phyloP scores from a whole-genome alignment of 768 basidiomycete genomes.

The Cubamyces sp. region DNA sequence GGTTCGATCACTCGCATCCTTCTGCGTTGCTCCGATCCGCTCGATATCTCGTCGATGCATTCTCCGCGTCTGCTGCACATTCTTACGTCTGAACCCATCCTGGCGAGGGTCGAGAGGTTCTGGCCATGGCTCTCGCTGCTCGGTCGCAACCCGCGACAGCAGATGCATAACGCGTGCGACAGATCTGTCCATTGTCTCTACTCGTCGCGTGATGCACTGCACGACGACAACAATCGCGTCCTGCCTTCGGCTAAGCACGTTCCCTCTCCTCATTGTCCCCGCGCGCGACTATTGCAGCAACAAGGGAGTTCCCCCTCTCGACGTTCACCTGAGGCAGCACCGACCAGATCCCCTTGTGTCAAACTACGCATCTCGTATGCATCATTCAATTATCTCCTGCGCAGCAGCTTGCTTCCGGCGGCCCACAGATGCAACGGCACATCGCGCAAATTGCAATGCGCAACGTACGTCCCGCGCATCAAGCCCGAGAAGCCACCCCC shows the following conservation, averaged over 20 bases:
- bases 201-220: not conserved
- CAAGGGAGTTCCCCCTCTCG: not conserved
- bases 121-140: not conserved
- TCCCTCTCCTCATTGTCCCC: constrained; percentile 10
- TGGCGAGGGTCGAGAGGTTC: not conserved
- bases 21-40: constrained; percentile 7
- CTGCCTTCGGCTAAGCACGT: not conserved
- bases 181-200: too few relatives aligned
- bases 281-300: constrained; percentile 6
- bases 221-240: not conserved
- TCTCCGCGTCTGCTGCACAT: not conserved
- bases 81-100: not conserved
- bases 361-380: too few relatives aligned
- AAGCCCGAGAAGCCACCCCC: not conserved
- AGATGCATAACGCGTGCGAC: not conserved
- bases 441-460: too few relatives aligned
- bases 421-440: too few relatives aligned
- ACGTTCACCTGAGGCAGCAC: not conserved
- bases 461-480: not conserved
- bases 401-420: too few relatives aligned
- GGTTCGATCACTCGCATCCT: constrained; percentile 6
- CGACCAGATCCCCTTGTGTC: too few relatives aligned
- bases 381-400: too few relatives aligned
- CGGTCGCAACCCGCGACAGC: not conserved
- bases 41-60: not conserved